Evolutionary conservation across 345 rosid species (phyloP).

Genomic region (Salix exigua): DNA sequence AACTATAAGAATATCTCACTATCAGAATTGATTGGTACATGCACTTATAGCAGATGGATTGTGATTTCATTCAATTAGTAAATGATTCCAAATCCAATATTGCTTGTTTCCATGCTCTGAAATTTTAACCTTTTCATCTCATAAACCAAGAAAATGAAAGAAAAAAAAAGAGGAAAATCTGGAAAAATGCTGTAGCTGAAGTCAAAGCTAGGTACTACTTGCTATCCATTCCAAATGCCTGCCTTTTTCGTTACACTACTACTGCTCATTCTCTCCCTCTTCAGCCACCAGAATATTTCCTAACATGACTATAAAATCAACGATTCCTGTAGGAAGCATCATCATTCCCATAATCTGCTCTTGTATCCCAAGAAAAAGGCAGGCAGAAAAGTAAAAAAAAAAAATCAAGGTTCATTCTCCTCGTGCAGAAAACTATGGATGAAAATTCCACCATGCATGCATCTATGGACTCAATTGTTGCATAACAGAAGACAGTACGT

Average conservation of each 20-base stretch:
- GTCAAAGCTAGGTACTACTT: not conserved
- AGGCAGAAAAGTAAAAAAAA: not conserved
- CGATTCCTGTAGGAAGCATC: not conserved
- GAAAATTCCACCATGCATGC: not conserved
- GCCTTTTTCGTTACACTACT: not conserved
- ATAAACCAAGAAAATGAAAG: not conserved
- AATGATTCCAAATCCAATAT: not conserved
- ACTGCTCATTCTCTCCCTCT: not conserved
- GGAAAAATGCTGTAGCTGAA: not conserved
- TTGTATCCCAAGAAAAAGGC: too few relatives aligned
- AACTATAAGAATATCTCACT: not conserved
- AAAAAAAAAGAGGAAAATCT: not conserved
- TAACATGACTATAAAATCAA: not conserved
- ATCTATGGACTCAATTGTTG: not conserved
- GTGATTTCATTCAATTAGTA: not conserved
- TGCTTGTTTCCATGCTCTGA: not conserved
- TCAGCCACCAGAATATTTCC: not conserved
- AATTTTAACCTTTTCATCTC: not conserved
- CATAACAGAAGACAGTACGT: not conserved
- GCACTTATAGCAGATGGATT: not conserved
- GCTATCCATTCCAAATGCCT: not conserved
- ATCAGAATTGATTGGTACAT: not conserved
- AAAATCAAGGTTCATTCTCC: not conserved
- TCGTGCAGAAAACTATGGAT: not conserved
- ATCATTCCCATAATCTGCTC: too few relatives aligned